Evolutionary conservation across 345 rosid species (phyloP), one percentile per base, ranked within the genome.

Genomic region (Populus davidiana): DNA sequence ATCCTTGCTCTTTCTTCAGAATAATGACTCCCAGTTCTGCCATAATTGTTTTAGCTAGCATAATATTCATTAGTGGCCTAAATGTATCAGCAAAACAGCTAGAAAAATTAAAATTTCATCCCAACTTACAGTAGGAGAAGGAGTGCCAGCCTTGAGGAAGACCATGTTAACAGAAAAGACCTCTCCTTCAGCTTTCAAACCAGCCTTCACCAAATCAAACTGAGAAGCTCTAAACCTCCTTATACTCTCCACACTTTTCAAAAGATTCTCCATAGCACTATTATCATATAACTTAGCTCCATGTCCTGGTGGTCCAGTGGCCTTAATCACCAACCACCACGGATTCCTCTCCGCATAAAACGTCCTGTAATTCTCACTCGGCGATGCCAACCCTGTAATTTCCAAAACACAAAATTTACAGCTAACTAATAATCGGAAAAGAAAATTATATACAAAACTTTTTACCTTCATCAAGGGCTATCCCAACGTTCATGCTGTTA

Each of bases 251-350:
- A 96, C 86, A 86, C 94, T 96, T 81, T 88, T 92, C 39, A 91
- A 77, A 69, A 93, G 91, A 80, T 93, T 96, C 91, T 96, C 99
- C 92, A 90, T 83, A 5, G 98, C 99, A 50, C 91, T 86, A 73
- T 93, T 90, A 72, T 96, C 98, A 79, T 92, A 96, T 52, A 96
- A 90, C 88, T 89, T 96, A 0, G 98, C 97, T 56, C 99, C 98
- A 69, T 96, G 97, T 33, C 98, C 99, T 27, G 99, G 99, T 39
- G 97, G 85, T n/a, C 99, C 99, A 38, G 69, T 83, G 62, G 98
- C 96, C 92, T 90, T 96, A 54, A 93, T 90, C 80, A 87, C 94
- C 80, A 91, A 76, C 98, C 96, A 91, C 97, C 97, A 89, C 0
- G 96, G 88, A 75, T 86, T 66, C 87, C 95, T 93, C 89, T 96